Base-by-base conservation (phyloP, 805 yeast species). In the Pichia sporocuriosa region DNA sequence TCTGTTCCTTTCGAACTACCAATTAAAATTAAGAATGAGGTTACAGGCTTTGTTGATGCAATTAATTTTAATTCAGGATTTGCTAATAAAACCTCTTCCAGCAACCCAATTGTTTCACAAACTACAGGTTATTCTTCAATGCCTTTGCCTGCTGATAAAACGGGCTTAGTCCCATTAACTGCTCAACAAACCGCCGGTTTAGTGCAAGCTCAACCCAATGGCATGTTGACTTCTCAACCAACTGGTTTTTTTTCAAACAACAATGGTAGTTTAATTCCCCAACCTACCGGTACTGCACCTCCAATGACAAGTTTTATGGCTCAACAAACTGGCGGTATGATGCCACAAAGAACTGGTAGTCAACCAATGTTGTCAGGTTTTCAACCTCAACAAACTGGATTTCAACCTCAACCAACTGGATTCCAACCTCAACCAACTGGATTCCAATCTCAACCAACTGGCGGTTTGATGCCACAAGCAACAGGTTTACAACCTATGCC, bases 11-110 rank as follows among this genome's bases (percentile, higher is more conserved):
- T 67, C 32, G 70, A 68, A 31, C 64, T 90, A 50, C 96, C 95
- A 24, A 72, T 73, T 17, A 79, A 74, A 47, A 77, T 87, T 65
- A 69, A 70, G 56, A 84, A 83, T 56, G 97, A 90, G 61, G 96
- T 90, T 11, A 75, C 80, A 46, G 82, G 93, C 45, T 84, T 89
- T 64, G 89, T 89, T 30, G 96, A 88, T 61, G 85, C 87, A 24
- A 89, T 90, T 53, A 84, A 79, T 54, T 82, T 88, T 57, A 70
- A 78, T 39, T 76, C 86, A 39, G 87, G 90, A 81, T 47, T 45
- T 22, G 26, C 21, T 26, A 35, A 37, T 25, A 8, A 17, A 6
- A 27, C 32, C 16, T 33, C 42, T 24, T 36, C 39, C 7, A 44
- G 39, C n/a, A 39, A 42, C 16, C 43, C 45, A 25, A 28, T 47